Conservation (phyloP, 371 early-diverging fungal species). For the Saksenaea vasiformis region DNA sequence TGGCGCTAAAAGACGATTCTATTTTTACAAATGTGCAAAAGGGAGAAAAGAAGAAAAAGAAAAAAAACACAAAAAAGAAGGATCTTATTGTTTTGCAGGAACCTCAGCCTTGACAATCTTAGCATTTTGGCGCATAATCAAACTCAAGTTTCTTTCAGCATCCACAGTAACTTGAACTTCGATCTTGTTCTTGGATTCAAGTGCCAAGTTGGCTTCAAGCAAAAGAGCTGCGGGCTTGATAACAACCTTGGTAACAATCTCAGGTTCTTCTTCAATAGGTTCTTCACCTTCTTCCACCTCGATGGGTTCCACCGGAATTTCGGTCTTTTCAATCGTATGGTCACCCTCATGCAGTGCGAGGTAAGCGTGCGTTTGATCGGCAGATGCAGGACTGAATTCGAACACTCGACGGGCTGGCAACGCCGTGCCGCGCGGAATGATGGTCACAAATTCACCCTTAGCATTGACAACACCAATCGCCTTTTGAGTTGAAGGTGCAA, state of each 20-base stretch:
- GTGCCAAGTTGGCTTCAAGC: slow-evolving; percentile 58
- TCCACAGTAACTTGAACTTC: slow-evolving; percentile 64
- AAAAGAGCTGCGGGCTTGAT: slow-evolving; percentile 59
- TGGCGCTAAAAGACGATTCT: not conserved
- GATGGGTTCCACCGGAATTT: slow-evolving; percentile 53
- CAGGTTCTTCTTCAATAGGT: slow-evolving; percentile 50
- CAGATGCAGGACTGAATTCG: slow-evolving; percentile 68
- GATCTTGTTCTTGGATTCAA: slow-evolving; percentile 59
- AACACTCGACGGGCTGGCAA: slow-evolving; percentile 82
- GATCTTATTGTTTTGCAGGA: slow-evolving; percentile 30
- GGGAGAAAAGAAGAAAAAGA: not conserved
- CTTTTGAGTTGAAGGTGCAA: slow-evolving; percentile 72
- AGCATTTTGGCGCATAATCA: slow-evolving; percentile 63
- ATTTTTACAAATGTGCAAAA: not conserved
- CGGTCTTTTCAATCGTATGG: slow-evolving; percentile 59
- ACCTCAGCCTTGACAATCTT: slow-evolving; percentile 53
- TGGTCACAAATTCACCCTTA: slow-evolving; percentile 71
- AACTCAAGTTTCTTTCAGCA: slow-evolving; percentile 48
- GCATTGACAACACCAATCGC: slow-evolving; percentile 79
- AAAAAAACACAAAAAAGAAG: not conserved
- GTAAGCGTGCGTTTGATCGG: slow-evolving; percentile 75
- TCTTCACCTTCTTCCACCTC: slow-evolving; percentile 60
- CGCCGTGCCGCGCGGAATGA: slow-evolving; percentile 84
- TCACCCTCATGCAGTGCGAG: slow-evolving; percentile 85
- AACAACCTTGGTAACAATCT: slow-evolving; percentile 50